Conservation (phyloP, 2,329 filamentous ascomycete genomes). For the Acephala macrosclerotiorum region DNA sequence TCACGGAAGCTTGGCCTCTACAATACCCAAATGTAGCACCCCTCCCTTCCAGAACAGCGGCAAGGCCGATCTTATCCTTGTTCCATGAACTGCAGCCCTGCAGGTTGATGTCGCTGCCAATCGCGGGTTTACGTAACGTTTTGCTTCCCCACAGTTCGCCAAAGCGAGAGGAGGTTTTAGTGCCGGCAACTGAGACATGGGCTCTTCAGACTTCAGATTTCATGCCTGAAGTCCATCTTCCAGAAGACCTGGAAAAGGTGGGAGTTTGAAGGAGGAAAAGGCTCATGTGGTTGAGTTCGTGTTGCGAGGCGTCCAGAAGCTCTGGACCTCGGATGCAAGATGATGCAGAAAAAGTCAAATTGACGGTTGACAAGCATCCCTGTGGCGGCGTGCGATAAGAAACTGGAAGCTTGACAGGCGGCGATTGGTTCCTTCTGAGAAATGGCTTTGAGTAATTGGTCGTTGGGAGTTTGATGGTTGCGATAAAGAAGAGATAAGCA, state of each 20-base stretch:
- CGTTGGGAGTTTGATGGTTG: neutral
- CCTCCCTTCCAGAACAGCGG: neutral
- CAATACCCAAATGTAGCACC: constrained; percentile 21
- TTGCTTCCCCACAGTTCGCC: constrained; percentile 24
- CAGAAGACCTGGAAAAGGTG: neutral
- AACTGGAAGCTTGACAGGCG: neutral
- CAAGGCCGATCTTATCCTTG: constrained; percentile 2
- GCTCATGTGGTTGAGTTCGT: neutral
- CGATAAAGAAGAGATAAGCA: constrained; percentile 22
- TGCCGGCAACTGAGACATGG: neutral
- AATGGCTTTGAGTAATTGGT: constrained; percentile 14
- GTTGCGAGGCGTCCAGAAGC: neutral
- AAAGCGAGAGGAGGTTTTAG: constrained; percentile 11
- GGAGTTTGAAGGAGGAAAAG: neutral
- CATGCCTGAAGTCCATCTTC: neutral
- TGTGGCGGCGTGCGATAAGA: constrained; percentile 13
- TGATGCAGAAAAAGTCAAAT: constrained; percentile 4
- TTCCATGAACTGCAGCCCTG: constrained; percentile 1
- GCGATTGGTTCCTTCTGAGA: constrained; percentile 5
- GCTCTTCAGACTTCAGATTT: neutral
- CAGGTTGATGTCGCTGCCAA: constrained; percentile 2
- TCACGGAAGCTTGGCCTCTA: constrained; percentile 12
- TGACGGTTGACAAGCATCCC: neutral
- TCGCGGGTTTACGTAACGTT: constrained; percentile 24
- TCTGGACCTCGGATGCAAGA: neutral